Evolutionary conservation across 345 rosid genomes (phyloP).

Genomic region (Rhodamnia rubescens): DNA sequence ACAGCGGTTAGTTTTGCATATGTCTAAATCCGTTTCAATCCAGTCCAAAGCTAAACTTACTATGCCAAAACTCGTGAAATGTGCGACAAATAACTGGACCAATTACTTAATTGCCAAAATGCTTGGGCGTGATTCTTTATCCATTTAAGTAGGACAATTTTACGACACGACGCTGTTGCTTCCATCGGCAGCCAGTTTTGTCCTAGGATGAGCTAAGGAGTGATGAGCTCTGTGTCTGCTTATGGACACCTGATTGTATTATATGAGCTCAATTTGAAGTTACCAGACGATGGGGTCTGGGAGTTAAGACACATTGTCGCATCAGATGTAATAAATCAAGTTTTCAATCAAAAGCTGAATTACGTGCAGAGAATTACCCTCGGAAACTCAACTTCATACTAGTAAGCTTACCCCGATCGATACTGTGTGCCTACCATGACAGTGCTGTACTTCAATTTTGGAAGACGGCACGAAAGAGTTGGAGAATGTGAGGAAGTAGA

Average conservation of each 20-base stretch:
- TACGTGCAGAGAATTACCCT: neutral
- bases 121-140: no score
- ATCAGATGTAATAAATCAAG: neutral
- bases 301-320: neutral
- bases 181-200: no score
- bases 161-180: no score
- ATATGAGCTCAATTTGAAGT: neutral
- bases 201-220: neutral
- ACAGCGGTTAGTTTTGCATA: neutral
- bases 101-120: neutral
- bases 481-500: neutral
- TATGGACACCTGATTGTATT: neutral
- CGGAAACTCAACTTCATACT: neutral
- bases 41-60: neutral
- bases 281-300: neutral
- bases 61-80: neutral
- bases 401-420: neutral
- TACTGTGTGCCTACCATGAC: neutral
- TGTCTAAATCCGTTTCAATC: neutral
- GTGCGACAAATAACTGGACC: neutral
- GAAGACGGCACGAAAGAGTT: neutral
- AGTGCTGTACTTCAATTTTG: neutral
- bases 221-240: neutral
- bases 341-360: neutral
- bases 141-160: neutral